Base-by-base conservation (phyloP, 768 basidiomycete genomes). In the Pulveroboletus ravenelii region DNA sequence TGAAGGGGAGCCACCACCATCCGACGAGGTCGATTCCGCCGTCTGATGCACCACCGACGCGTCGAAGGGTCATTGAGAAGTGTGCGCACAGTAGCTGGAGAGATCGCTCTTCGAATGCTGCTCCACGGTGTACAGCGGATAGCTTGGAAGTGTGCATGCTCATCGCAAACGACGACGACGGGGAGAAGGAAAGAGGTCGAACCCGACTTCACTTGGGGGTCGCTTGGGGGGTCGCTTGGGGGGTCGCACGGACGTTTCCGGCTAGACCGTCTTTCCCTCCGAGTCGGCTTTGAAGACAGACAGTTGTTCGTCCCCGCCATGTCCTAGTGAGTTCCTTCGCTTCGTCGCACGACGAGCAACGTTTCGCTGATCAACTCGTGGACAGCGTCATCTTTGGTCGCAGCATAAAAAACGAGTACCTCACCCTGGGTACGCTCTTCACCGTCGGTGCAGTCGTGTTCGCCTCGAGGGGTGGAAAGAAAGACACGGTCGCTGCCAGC, bases 21-120 rank as follows among this genome's bases (percentile, higher is more conserved):
- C 93, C 93, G 47, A 85, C 65, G 18, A 95, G 74, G 67, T 96
- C 93, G 38, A 96, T 73, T 0, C 93, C 93, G 5, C 93, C 91
- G 64, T 95, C 93, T n/a, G 81, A 77, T 60, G 77, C 82, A n/a
- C 93, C 91, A 5, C 93, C 93, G 14, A 93, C 82, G 45, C 82
- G 80, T 41, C 70, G 74, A 5, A 94, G 75, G 2, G 83, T 76
- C 93, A 95, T 96, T 32, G 86, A 89, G 43, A 94, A 71, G 41
- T 80, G 67, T 3, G 77, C 65, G 34, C 81, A 79, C 5, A 93
- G 75, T 6, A 90, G 59, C 9, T 68, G 63, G 25, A 85, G 75
- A 0, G 85, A 82, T 1, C 84, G 79, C 27, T 79, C 64, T 64
- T 96, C 93, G 61, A 93, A 96, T 0, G 81, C 80, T 2, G 70